Conservation (phyloP, 73 alveolate genomes). For the Paramecium sonneborni region DNA sequence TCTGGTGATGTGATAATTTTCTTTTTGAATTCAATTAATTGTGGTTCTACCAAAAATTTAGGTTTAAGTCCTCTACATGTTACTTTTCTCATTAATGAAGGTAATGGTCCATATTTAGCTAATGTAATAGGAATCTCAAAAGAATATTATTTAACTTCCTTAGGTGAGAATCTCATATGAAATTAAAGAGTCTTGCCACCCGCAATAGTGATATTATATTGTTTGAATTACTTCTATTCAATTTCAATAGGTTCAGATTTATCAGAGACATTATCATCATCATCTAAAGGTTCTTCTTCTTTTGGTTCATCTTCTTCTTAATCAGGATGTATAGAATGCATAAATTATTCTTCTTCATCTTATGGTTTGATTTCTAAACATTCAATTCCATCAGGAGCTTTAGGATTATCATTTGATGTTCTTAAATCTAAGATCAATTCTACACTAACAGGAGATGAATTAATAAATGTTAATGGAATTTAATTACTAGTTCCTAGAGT, state of each 20-base stretch:
- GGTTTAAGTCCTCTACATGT: slow-evolving; percentile 95
- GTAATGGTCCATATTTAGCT: slow-evolving; percentile 52
- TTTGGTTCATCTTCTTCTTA: slow-evolving; percentile 60
- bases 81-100: slow-evolving; percentile 53
- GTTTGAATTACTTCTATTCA: slow-evolving; percentile 39
- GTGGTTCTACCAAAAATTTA: slow-evolving; percentile 83
- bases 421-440: slow-evolving; percentile 73
- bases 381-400: slow-evolving; percentile 70
- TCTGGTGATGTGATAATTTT: slow-evolving; percentile 88
- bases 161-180: slow-evolving; percentile 57
- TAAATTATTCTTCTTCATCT: slow-evolving; percentile 62
- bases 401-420: slow-evolving; percentile 65
- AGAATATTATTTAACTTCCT: slow-evolving; percentile 54
- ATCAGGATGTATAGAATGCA: slow-evolving; percentile 67
- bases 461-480: slow-evolving; percentile 82
- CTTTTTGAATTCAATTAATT: slow-evolving; percentile 80
- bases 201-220: slow-evolving; percentile 23
- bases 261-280: neutral
- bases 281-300: slow-evolving; percentile 61
- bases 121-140: slow-evolving; percentile 52
- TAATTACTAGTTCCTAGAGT: slow-evolving; percentile 82
- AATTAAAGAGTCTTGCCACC: slow-evolving; percentile 13
- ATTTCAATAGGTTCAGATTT: slow-evolving; percentile 52
- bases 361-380: slow-evolving; percentile 48
- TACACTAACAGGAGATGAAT: slow-evolving; percentile 82